Base-by-base conservation (phyloP, 2,329 filamentous ascomycete genomes). In the Macrophomina phaseolina region DNA sequence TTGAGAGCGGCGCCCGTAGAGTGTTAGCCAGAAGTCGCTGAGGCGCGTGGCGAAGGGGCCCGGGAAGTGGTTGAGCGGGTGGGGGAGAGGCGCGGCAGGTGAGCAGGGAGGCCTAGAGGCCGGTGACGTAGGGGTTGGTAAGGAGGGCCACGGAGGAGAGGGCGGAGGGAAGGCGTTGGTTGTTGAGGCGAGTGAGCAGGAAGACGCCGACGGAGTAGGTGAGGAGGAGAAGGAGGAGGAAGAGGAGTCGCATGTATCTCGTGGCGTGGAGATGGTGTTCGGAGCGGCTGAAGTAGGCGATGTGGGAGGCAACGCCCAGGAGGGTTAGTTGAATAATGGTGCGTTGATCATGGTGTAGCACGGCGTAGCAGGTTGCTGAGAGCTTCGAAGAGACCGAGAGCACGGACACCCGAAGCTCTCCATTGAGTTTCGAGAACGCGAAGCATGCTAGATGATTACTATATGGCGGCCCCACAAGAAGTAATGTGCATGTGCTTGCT, bases 21-120 rank as follows among this genome's bases (percentile, higher is more conserved):
- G 9, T 14, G 46, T 38, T 28, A 61, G 51, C 42, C 45, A 67
- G 23, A 64, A 65, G 9, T 40, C 56, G 8, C 65, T 40, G 7
- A 64, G 51, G 12, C 55, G 55, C 12, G 65, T 45, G 34, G 28
- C 11, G 45, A 42, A n/a, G 8, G 67, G 67, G 3, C 64, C 65
- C 9, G 67, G 65, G 46, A 68, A 67, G 40, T 74, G 71, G 23
- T 34, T 72, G 16, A 81, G 71, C 3, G 76, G 78, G 64, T 82
- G 81, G 66, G 81, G 80, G 55, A 79, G n/a, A 75, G 2, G 73
- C 64, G 23, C 81, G 76, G 70, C 82, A 79, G n/a, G 78, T 64
- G 11, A 75, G 38, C 16, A 81, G 79, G 67, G 79, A 81, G 11
- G 69, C 34, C 16, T 64, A 40, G 14, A 77, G 56, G 6, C 72